Evolutionary conservation across 257 asterid species (phyloP).

Genomic region (Echites panduratus): DNA sequence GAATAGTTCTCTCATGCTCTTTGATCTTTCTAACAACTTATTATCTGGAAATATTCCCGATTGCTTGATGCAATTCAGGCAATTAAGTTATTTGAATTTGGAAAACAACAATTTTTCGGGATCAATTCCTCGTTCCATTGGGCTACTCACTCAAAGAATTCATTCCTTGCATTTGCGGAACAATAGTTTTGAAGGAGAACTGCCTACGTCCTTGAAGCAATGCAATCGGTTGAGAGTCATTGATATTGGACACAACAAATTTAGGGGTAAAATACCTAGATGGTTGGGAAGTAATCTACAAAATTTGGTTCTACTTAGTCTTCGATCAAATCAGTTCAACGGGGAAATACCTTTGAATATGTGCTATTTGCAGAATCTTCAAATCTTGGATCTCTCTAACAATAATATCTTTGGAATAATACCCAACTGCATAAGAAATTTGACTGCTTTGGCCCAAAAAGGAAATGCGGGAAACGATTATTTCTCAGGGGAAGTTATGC

Average conservation of each 20-base stretch:
- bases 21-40: slow-evolving; percentile 20
- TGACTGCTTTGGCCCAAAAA: slow-evolving; percentile 10
- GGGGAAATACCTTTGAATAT: slow-evolving; percentile 24
- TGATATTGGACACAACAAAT: no score
- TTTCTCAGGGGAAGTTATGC: no score
- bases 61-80: slow-evolving; percentile 9
- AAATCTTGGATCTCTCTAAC: slow-evolving; percentile 24
- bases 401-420: slow-evolving; percentile 13
- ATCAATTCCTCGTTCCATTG: neutral
- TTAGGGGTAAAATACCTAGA: neutral
- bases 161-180: slow-evolving; percentile 3
- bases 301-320: no score
- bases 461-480: no score
- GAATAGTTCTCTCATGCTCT: neutral
- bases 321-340: slow-evolving; percentile 11
- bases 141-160: neutral
- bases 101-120: neutral
- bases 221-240: no score
- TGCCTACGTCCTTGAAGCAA: no score
- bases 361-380: slow-evolving; percentile 11
- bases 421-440: slow-evolving; percentile 24
- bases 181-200: no score
- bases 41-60: slow-evolving; percentile 22
- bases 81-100: neutral
- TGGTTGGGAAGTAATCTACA: slow-evolving; percentile 10